These are phyloP conservation scores for Suillus lakei DNA, from an alignment of 768 basidiomycete genomes.

Conservation along the genomic window DNA sequence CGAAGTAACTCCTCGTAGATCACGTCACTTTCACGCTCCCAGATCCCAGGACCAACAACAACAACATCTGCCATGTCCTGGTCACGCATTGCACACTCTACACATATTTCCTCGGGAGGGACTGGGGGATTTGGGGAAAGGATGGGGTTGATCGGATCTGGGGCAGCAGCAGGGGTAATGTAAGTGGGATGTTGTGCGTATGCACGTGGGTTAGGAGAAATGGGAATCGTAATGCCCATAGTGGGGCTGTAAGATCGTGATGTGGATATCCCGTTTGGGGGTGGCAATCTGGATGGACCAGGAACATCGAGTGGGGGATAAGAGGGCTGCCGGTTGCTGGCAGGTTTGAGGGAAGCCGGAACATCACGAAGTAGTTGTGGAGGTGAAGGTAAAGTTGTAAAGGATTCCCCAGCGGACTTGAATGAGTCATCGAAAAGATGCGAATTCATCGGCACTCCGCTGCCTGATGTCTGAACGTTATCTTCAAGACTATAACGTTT, in stretches of 20 bases:
- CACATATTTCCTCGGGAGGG: conserved; percentile 82
- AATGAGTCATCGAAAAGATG: conserved; percentile 33
- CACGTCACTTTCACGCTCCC: conserved; percentile 91
- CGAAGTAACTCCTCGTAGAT: conserved; percentile 76
- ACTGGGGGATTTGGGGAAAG: conserved; percentile 57
- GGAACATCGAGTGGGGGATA: conserved; percentile 42
- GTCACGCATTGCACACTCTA: conserved; percentile 99
- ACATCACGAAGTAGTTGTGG: conserved; percentile 25
- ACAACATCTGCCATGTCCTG: conserved; percentile 97
- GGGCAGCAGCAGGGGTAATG: conserved; percentile 59
- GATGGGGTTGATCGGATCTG: conserved; percentile 63
- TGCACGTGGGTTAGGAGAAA: conserved; percentile 69
- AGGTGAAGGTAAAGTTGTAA: conserved; percentile 27
- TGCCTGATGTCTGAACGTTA: conserved; percentile 22
- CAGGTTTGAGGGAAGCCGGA: conserved; percentile 41
- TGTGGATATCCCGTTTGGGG: conserved; percentile 62
- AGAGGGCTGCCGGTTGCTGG: conserved; percentile 52
- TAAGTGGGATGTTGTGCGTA: conserved; percentile 80
- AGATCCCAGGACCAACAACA: conserved; percentile 83
- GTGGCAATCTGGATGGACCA: conserved; percentile 40
- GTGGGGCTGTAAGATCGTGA: conserved; percentile 55
- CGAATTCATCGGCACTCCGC: conserved; percentile 30
- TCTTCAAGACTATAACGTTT: conserved; percentile 61
- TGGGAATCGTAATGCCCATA: conserved; percentile 54
- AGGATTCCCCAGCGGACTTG: conserved; percentile 36